Base-by-base conservation (phyloP, 2,329 filamentous ascomycete genomes). In the Phaeosphaeria sp. region DNA sequence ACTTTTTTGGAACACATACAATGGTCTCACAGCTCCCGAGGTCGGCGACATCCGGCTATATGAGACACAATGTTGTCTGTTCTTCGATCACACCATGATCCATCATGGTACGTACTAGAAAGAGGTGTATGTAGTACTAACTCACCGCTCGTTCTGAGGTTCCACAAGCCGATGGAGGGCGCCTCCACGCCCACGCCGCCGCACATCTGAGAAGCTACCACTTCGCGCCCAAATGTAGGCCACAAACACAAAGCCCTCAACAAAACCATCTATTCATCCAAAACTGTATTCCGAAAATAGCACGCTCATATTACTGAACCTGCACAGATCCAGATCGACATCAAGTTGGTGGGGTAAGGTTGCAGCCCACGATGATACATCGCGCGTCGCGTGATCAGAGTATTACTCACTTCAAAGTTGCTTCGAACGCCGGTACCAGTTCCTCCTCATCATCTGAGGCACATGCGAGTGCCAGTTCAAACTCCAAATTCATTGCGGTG, bases 11-110 rank as follows among this genome's bases (percentile, higher is more conserved):
- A 53, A 50, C 21, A 33, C 56, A 63, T 58, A 59, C 65, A 55
- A 49, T 53, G 46, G 71, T 70, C 40, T 49, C 60, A 73, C 72
- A 46, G 43, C 51, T n/a, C n/a, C n/a, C n/a, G n/a, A n/a, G n/a
- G n/a, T 64, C 62, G 66, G 65, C 60, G 59, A 66, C 56, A 61
- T 66, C 65, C 65, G 63, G 61, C 48, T 57, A 30, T 58, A 60
- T 63, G 51, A 57, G 48, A 49, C 51, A 46, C 43, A 40, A 20
- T 20, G 53, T 56, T 47, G 43, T 51, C 30, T 27, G 22, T 57
- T 51, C 63, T 58, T 60, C 49, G 54, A 68, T 57, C 62, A 55
- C 64, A 53, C 49, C 39, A 11, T 53, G 50, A 44, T 39, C 55
- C 45, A 56, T 57, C 55, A 63, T 48, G 59, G 57, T 66, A 64